These are phyloP conservation scores for Schizosaccharomyces octosporus DNA, from an alignment of 805 yeast genomes.

Conservation along the genomic window DNA sequence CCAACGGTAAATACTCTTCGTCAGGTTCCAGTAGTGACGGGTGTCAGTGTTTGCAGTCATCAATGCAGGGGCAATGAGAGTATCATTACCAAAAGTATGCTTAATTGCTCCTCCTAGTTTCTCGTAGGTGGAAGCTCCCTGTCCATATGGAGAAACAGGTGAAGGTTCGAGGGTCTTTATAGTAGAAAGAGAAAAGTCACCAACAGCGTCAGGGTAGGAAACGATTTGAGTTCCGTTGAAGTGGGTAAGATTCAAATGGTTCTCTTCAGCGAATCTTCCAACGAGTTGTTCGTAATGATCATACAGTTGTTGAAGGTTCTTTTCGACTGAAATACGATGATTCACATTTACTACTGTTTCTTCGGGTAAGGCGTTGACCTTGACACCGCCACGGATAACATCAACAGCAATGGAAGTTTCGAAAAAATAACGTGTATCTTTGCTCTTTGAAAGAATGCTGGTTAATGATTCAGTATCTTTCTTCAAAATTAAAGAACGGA, in stretches of 20 bases:
- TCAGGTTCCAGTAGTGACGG: conserved; percentile 34
- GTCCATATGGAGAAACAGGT: conserved; percentile 23
- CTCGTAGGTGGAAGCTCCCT: conserved; percentile 23
- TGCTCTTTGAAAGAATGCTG: conserved; percentile 6
- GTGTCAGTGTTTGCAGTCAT: conserved; percentile 57
- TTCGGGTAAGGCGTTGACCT: conserved; percentile 59
- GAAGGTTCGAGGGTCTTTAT: conserved; percentile 22
- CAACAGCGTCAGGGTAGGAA: conserved; percentile 7
- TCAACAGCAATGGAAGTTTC: conserved; percentile 47
- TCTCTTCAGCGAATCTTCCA: conserved; percentile 20
- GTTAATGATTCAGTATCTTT: conserved; percentile 6
- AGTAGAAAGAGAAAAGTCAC: conserved; percentile 11
- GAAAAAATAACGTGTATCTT: conserved; percentile 18
- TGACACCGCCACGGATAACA: conserved; percentile 45
- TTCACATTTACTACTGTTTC: conserved; percentile 28
- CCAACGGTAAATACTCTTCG: conserved; percentile 36
- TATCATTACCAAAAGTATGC: conserved; percentile 30
- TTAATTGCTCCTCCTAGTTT: conserved; percentile 37
- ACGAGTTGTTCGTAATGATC: conserved; percentile 19
- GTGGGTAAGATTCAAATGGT: conserved; percentile 24
- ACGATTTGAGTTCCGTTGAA: conserved; percentile 5
- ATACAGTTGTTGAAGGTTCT: conserved; percentile 21
- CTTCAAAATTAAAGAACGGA: conserved; percentile 8
- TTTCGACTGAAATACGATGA: conserved; percentile 39
- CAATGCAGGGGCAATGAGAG: conserved; percentile 28